A percentile compares a stretch with the other conserved stretches of the same genome.
phyloP scores from a whole-genome alignment of 1,284 basidiomycete species.

The Cryptococcus amylolentus region DNA sequence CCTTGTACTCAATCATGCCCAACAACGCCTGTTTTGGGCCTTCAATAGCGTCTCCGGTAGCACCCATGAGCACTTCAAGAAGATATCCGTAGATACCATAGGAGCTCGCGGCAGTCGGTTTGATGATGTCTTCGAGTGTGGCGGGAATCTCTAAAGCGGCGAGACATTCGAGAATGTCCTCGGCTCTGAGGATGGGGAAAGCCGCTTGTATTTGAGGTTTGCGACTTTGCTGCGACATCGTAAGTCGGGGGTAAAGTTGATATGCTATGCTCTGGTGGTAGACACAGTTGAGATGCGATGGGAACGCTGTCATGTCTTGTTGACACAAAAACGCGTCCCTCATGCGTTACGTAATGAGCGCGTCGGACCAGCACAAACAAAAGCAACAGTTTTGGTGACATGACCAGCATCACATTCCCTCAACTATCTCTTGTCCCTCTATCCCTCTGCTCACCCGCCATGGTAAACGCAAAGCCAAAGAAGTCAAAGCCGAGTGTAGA shows the following conservation, averaged over 20 bases:
- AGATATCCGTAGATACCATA: conserved; percentile 54
- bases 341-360: conserved; percentile 11
- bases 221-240: conserved; percentile 25
- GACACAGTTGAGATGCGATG: too few relatives aligned
- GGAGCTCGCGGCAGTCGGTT: conserved; percentile 65
- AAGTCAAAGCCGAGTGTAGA: conserved; percentile 12
- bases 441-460: not conserved
- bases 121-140: conserved; percentile 64
- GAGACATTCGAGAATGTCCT: conserved; percentile 38
- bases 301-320: not conserved
- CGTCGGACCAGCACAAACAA: conserved; percentile 14
- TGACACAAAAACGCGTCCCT: conserved; percentile 9
- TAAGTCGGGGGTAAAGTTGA: too few relatives aligned
- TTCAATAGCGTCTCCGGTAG: conserved; percentile 61
- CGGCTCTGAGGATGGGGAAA: conserved; percentile 36
- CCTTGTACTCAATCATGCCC: conserved; percentile 53
- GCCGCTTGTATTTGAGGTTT: conserved; percentile 19
- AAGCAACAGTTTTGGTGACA: not conserved
- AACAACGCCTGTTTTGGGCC: conserved; percentile 60
- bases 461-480: conserved; percentile 22
- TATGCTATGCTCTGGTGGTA: too few relatives aligned
- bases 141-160: conserved; percentile 50
- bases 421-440: not conserved
- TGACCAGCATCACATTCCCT: too few relatives aligned
- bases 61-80: conserved; percentile 65